Evolutionary conservation across 202 grass and related monocot species (phyloP), one percentile per base, ranked within the genome.

Genomic region (Digitaria exilis): DNA sequence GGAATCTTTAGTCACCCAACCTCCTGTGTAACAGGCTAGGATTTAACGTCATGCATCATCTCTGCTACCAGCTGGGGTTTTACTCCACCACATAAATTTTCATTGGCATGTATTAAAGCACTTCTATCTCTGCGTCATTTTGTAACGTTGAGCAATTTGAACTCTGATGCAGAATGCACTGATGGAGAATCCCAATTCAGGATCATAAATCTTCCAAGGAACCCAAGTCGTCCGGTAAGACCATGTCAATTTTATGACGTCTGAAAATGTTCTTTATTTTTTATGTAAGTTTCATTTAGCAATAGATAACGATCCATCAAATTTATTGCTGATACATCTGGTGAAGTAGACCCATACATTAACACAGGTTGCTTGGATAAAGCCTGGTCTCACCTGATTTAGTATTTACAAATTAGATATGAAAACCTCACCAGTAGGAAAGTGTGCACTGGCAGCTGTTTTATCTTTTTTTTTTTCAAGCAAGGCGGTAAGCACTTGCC

Each of bases 141-240:
- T 82, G 12, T 85, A 82, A 85, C 13, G 14, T 65, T 56, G 48
- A 65, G 22, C 39, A 63, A 59, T 64, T 75, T 75, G 13, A 5
- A 71, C 35, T 82, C 82, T 86, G 13, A 80, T 88, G 68, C 69
- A 98, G 95, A 93, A 92, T 93, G 90, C 82, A 93, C 82, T 71
- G 95, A 91, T 73, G 85, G 90, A 17, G 88, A 83, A 18, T 87
- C 87, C 76, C 80, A 88, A 73, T 54, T 88, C 75, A 86, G 65
- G 75, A 87, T 93, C 19, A 74, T 92, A 83, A 87, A 95, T 81
- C 84, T 90, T 88, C 92, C 90, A 35, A 78, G 82, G 46, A 94
- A 89, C 30, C 68, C 65, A 59, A 90, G 82, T 75, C 88, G 63
- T 65, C 76, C 82, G 76, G 95, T 95, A 84, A 58, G 73, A 80